Base-by-base conservation (phyloP, 1,284 basidiomycete species). In the Termitomyces sp. region DNA sequence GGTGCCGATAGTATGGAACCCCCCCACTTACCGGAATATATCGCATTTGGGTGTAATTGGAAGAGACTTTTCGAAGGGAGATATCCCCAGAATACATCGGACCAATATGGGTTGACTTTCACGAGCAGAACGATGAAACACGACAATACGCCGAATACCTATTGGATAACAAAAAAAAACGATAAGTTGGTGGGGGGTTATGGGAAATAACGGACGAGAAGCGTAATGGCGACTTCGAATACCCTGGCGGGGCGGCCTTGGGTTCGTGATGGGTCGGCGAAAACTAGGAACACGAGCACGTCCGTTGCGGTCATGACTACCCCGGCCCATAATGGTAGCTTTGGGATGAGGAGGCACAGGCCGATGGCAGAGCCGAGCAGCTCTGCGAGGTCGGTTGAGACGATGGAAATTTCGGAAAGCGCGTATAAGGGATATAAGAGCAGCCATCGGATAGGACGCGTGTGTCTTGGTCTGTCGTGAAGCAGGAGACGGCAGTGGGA, bases 241-340 rank as follows among this genome's bases (percentile, higher is more conserved):
- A 81, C 58, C 59, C 80, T 72, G 42, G 81, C 79, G 11, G 81
- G 81, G 37, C 71, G 69, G 13, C 72, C 72, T 46, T 64, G 57
- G 21, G 57, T 55, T 18, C 73, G 70, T n/a, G 80, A 65, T n/a
- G 79, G 78, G 62, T 83, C 80, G 16, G 74, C 72, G 46, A 86
- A 66, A 5, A 75, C 73, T 45, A 86, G 72, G 46, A 91, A 76
- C 56, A 94, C 64, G 51, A 96, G 71, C 5, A 93, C 90, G 63
- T 95, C 91, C 24, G 77, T 73, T 0, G 86, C 86, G 13, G 91
- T 94, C 52, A 93, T 69, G 24, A 92, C 72, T 4, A 93, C 87
- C 43, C 84, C 84, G 1, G 75, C 83, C 74, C 80, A 91, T 10
- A 91, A 72, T 1, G 87, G 88, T 8, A 93, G 71, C 28, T 68